Evolutionary conservation across 2,329 filamentous ascomycete genomes (phyloP).

Genomic region (Parafenestella ontariensis): DNA sequence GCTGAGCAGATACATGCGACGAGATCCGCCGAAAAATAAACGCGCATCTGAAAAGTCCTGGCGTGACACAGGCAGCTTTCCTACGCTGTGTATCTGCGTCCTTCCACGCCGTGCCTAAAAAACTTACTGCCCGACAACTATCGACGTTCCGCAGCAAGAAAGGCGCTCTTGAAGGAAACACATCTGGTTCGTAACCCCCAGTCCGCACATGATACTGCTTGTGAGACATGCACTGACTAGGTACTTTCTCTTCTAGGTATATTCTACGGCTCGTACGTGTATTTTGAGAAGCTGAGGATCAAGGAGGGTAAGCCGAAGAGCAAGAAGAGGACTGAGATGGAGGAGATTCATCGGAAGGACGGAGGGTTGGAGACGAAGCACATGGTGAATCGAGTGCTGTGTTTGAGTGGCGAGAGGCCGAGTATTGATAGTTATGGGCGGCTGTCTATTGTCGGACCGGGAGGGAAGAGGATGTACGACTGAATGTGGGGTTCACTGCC

Average conservation of each 20-base stretch:
- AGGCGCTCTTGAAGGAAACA: constrained; percentile 58
- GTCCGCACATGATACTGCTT: too few species aligned
- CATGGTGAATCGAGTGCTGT: neutral
- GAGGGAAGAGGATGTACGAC: neutral
- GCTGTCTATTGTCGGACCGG: neutral
- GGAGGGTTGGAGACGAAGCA: constrained; percentile 11
- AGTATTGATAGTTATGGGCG: neutral
- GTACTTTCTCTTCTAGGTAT: constrained; percentile 25
- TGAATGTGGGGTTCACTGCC: too few species aligned
- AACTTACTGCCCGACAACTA: constrained; percentile 56
- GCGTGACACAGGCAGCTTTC: constrained; percentile 61
- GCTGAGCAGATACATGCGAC: constrained; percentile 59
- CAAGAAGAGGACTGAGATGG: constrained; percentile 61
- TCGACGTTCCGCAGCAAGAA: constrained; percentile 60
- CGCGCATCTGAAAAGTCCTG: constrained; percentile 56
- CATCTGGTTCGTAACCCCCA: constrained; percentile 31
- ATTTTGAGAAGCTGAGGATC: constrained; percentile 66
- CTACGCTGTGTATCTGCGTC: constrained; percentile 57
- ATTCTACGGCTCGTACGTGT: constrained; percentile 65
- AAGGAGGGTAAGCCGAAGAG: constrained; percentile 60
- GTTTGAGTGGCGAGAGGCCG: neutral
- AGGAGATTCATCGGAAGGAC: constrained; percentile 36
- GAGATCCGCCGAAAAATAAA: constrained; percentile 65
- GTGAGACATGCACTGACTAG: too few species aligned
- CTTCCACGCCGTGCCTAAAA: constrained; percentile 44